Evolutionary conservation across 2,329 filamentous ascomycete genomes (phyloP).

Genomic region (Leptographium radiaticola): DNA sequence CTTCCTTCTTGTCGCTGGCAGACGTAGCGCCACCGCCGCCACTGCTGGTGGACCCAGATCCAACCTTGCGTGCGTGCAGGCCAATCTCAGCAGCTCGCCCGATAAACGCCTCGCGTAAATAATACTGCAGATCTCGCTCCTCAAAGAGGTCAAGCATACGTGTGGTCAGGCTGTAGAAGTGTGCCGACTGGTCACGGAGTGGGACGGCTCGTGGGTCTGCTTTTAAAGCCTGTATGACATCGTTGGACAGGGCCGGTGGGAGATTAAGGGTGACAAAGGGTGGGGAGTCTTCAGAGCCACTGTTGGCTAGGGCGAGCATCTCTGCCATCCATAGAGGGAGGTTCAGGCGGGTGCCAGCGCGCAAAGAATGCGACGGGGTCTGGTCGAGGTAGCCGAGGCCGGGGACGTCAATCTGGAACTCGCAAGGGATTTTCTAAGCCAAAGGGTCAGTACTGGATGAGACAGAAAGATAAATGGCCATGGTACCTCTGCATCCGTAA

Average conservation of each 20-base stretch:
- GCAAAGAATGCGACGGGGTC: conserved; percentile 57
- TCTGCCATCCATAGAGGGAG: conserved; percentile 91
- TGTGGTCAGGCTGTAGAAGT: conserved; percentile 79
- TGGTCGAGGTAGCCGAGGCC: conserved; percentile 83
- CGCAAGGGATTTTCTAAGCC: conserved; percentile 79
- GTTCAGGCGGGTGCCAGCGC: conserved; percentile 64
- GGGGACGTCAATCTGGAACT: conserved; percentile 80
- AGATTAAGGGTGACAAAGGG: conserved; percentile 69
- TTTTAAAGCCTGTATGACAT: conserved; percentile 79
- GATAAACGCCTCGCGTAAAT: conserved; percentile 69
- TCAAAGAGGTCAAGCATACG: conserved; percentile 86
- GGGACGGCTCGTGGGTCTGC: conserved; percentile 81
- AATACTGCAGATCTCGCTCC: conserved; percentile 61
- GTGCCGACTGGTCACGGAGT: conserved; percentile 65
- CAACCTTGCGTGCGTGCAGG: conserved; percentile 77
- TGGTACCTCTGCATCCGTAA: conserved; percentile 66
- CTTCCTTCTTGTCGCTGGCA: conserved; percentile 46
- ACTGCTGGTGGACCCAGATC: conserved; percentile 38
- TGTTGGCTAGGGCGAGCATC: conserved; percentile 66
- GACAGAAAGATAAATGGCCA: background rate
- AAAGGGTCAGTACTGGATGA: background rate
- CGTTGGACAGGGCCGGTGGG: conserved; percentile 60
- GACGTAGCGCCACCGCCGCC: conserved; percentile 24
- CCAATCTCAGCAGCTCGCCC: conserved; percentile 69
- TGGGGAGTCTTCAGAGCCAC: conserved; percentile 10